Evolutionary conservation across 441 rosid species (phyloP).

Genomic region (Euphorbia schlechtendalii): DNA sequence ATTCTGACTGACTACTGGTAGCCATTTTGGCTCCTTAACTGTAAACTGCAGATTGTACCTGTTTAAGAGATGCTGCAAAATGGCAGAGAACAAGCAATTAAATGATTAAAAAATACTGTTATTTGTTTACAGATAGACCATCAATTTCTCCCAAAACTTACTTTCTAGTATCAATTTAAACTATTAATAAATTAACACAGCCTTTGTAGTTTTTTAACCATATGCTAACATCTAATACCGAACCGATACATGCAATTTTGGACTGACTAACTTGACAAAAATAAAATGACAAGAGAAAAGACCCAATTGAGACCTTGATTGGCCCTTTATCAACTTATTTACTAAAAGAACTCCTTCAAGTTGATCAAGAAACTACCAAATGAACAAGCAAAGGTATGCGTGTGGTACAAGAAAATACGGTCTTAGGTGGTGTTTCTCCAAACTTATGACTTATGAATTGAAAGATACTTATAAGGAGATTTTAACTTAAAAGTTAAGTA

Average conservation of each 20-base stretch:
- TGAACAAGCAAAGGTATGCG: neutral
- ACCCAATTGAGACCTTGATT: neutral
- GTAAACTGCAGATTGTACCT: constrained; percentile 5
- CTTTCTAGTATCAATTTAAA: too few species aligned
- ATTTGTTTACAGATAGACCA: too few species aligned
- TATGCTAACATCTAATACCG: too few species aligned
- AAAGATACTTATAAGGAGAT: too few species aligned
- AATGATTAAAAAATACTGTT: neutral
- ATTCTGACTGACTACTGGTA: neutral
- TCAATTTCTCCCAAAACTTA: too few species aligned
- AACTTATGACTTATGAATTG: too few species aligned
- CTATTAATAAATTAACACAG: too few species aligned
- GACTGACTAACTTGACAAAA: neutral
- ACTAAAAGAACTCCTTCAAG: neutral
- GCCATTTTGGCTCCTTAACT: constrained; percentile 5
- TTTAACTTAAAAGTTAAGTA: too few species aligned
- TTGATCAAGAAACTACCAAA: neutral
- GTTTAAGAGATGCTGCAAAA: constrained; percentile 21
- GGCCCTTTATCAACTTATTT: neutral
- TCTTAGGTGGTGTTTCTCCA: too few species aligned
- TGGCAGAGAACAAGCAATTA: constrained; percentile 7
- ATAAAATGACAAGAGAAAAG: neutral
- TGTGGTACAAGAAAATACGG: neutral
- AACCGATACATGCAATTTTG: neutral
- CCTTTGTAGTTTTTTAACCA: too few species aligned